Evolutionary conservation across 2,329 filamentous ascomycete species (phyloP).

Genomic region (Colletotrichum abscissum): DNA sequence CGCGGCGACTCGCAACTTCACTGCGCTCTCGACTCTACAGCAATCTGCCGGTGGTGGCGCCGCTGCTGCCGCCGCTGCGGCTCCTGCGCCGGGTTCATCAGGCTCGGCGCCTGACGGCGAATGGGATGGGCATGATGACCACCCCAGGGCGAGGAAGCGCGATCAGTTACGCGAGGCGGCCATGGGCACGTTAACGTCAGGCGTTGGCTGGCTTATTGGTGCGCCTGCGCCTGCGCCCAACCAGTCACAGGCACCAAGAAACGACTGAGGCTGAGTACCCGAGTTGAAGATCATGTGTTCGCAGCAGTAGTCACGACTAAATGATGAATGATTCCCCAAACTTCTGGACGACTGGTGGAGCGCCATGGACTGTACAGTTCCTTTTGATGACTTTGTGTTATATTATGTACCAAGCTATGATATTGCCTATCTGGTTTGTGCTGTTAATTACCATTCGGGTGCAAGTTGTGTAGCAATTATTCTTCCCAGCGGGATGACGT

Average conservation of each 20-base stretch:
- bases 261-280: conserved; percentile 37
- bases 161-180: conserved; percentile 77
- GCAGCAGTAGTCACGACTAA: neutral
- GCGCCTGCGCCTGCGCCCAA: conserved; percentile 66
- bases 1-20: conserved; percentile 68
- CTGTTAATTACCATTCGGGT: neutral
- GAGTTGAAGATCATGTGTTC: neutral
- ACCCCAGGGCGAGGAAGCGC: conserved; percentile 70
- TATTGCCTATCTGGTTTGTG: neutral
- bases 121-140: conserved; percentile 38
- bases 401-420: neutral
- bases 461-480: neutral
- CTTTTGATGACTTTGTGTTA: neutral
- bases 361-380: neutral
- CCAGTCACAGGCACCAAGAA: conserved; percentile 40
- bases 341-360: neutral
- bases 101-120: conserved; percentile 21
- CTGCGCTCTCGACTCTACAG: conserved; percentile 64
- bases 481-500: neutral
- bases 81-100: neutral
- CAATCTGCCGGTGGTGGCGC: conserved; percentile 47
- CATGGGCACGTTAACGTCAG: conserved; percentile 73
- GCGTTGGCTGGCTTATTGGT: conserved; percentile 75
- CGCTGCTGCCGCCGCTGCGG: neutral
- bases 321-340: neutral